Base-by-base conservation (phyloP, 2,329 filamentous ascomycete species). In the Fusarium gaditjirri region DNA sequence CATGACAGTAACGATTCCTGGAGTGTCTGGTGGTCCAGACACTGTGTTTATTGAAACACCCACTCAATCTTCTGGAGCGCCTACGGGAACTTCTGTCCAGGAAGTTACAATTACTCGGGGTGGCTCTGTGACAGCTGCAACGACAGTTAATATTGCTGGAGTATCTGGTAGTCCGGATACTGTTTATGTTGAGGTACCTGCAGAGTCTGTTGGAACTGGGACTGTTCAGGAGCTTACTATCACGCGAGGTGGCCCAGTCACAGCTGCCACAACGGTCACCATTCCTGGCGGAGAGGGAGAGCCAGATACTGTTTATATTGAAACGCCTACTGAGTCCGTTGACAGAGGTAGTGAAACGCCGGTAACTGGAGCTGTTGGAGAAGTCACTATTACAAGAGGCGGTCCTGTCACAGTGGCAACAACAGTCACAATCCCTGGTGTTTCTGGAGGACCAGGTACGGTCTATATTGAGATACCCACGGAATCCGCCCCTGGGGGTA, bases 381-480 rank as follows among this genome's bases (percentile, higher is more conserved):
- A 63, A 23, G 21, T 43, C 27, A 29, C 35, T 17, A 64, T 42
- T 13, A 31, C 33, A 3, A 44, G 25, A 5, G 67, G 47, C 4
- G 67, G 60, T 0, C 33, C 65, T 1, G 65, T 39, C 11, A 65
- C 65, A 4, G 36, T 25, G 8, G 41, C 35, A 3, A 49, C 25
- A 2, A 69, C 67, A 3, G 21, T 38, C 2, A 69, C 56, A 8
- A 42, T 53, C 8, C 21, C 67, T 1, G 49, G 58, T 1, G 23
- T 23, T 5, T 65, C 39, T 14, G 35, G 23, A 7, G 42, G 12
- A 3, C 39, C 47, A 3, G 46, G 53, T 0, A 71, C 68, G 1
- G 54, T 71, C 10, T 43, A 65, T 3, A 27, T 71, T 3, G 49
- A 72, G 6, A 72, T 46, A 3, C 61, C 55, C 2, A 44, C 63